phyloP scores from a whole-genome alignment of 768 basidiomycete species.

The Piloderma croceum region DNA sequence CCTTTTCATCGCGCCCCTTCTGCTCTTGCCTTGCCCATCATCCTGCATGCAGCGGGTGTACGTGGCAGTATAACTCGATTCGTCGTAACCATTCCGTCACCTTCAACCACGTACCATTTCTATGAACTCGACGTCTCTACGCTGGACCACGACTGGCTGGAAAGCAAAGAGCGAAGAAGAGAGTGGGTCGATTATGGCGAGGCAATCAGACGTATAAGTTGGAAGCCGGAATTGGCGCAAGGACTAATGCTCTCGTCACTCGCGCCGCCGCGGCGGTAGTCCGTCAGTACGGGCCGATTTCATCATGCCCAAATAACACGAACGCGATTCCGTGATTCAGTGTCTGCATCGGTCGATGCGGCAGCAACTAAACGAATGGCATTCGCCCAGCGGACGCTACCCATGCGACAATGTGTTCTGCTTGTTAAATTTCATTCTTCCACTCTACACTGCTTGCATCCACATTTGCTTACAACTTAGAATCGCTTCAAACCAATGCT shows the following conservation, averaged over 20 bases:
- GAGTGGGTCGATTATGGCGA: slow-evolving; percentile 90
- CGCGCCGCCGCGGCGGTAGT: slow-evolving; percentile 46
- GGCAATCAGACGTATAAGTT: slow-evolving; percentile 65
- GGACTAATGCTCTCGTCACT: slow-evolving; percentile 68
- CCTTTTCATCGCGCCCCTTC: slow-evolving; percentile 34
- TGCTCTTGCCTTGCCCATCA: slow-evolving; percentile 20
- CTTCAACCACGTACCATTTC: slow-evolving; percentile 82
- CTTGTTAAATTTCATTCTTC: too few relatives aligned
- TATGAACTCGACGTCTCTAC: slow-evolving; percentile 80
- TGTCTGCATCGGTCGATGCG: too few relatives aligned
- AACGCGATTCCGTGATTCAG: too few relatives aligned
- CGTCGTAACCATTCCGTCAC: slow-evolving; percentile 75
- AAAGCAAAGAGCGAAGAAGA: slow-evolving; percentile 69
- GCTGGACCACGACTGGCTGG: slow-evolving; percentile 78
- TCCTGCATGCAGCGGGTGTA: slow-evolving; percentile 64
- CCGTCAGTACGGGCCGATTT: too few relatives aligned
- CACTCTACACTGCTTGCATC: too few relatives aligned
- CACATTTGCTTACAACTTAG: too few relatives aligned
- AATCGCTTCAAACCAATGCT: too few relatives aligned
- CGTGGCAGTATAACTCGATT: slow-evolving; percentile 82
- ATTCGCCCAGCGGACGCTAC: too few relatives aligned
- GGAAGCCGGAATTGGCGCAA: slow-evolving; percentile 83
- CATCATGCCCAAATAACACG: too few relatives aligned
- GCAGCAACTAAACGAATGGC: too few relatives aligned
- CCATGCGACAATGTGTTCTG: too few relatives aligned